phyloP scores from a whole-genome alignment of 768 basidiomycete species.

The Podaxis mareebaensis region DNA sequence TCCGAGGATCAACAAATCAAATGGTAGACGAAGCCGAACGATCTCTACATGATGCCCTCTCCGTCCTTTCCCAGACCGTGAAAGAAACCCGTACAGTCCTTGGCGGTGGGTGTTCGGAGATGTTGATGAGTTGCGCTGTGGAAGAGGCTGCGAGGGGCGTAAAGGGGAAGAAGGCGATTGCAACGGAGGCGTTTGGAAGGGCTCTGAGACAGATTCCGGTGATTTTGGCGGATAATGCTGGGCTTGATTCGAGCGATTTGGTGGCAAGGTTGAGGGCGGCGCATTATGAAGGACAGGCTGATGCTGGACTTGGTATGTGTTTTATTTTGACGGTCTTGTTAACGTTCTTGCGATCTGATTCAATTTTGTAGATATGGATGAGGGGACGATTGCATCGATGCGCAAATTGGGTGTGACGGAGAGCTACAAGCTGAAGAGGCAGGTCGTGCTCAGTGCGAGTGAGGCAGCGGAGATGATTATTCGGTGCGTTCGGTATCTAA shows the following conservation, averaged over 20 bases:
- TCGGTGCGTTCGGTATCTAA: slow-evolving; percentile 52
- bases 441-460: slow-evolving; percentile 91
- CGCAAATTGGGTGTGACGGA: slow-evolving; percentile 85
- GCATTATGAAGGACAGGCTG: slow-evolving; percentile 85
- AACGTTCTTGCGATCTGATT: neutral
- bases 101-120: slow-evolving; percentile 97
- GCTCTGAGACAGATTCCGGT: slow-evolving; percentile 95
- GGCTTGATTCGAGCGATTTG: slow-evolving; percentile 95
- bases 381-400: slow-evolving; percentile 88
- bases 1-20: slow-evolving; percentile 95
- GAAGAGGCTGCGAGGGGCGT: slow-evolving; percentile 85
- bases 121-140: slow-evolving; percentile 94
- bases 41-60: slow-evolving; percentile 95
- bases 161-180: slow-evolving; percentile 94
- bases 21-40: slow-evolving; percentile 99
- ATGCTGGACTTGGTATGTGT: slow-evolving; percentile 83
- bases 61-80: slow-evolving; percentile 95
- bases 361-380: slow-evolving; percentile 75
- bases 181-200: slow-evolving; percentile 86
- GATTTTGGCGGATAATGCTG: slow-evolving; percentile 96
- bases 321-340: neutral
- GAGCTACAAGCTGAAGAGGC: slow-evolving; percentile 95
- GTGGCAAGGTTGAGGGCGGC: slow-evolving; percentile 88
- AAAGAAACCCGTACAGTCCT: slow-evolving; percentile 94
- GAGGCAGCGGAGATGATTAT: slow-evolving; percentile 99